Evolutionary conservation across 352 stramenopile species (phyloP), one percentile per base, ranked within the genome.

Genomic region (Phytophthora sp.): DNA sequence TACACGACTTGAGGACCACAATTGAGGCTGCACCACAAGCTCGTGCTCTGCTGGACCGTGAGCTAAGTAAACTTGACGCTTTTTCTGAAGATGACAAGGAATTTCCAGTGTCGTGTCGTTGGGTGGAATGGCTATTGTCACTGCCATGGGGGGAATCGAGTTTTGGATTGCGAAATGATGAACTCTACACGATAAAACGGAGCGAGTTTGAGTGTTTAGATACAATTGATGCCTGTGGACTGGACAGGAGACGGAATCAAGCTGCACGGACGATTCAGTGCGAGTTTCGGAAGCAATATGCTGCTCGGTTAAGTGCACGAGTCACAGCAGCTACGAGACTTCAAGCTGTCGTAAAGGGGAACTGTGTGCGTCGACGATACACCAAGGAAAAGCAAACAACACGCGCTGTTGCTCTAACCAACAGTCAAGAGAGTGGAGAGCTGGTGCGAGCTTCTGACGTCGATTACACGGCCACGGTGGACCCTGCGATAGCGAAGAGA

Each of bases 81-180:
- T 27, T 88, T 2, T 55, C 67, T 18, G 58, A n/a, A n/a, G n/a
- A 57, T 21, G 74, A 67, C 0, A 54, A 35, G 1, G 79, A 84
- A 39, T 89, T 79, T 36, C 42, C 51, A 3, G 55, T 66, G 3
- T 49, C 71, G 4, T 67, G 66, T 31, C 80, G 80, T 16, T 92
- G 83, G 83, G 44, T 90, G 31, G 79, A 84, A 35, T 92, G 83
- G 81, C 61, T 92, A 20, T 45, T 86, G 15, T 44, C 70, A 11
- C 60, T 92, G 0, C 83, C 83, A 1, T 90, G 79, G 83, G 63
- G 69, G 36, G 73, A 84, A 8, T 52, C 55, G 2, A 38, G 39
- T 21, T 76, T 42, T 27, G 71, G 59, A 7, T 51, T 77, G 15
- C 56, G 68, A 27, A 75, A 52, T 31, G 59, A 53, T 4, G 47